Evolutionary conservation across 1,284 basidiomycete genomes (phyloP).

Genomic region (Trametes versicolor): DNA sequence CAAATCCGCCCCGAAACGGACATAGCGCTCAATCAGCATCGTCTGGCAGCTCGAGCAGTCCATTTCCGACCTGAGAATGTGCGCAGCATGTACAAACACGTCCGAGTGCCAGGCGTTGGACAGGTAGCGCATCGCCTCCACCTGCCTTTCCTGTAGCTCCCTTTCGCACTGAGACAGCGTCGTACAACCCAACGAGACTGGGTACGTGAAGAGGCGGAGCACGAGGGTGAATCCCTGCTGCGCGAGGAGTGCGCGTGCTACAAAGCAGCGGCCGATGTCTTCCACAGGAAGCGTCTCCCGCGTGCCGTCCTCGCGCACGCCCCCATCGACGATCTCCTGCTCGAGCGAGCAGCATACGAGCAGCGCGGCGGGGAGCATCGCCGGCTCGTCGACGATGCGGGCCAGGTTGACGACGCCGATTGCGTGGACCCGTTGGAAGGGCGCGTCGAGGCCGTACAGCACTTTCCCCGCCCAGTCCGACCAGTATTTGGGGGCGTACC

Average conservation of each 20-base stretch:
- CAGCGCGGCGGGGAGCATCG: background rate
- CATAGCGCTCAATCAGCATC: no score
- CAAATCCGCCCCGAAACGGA: no score
- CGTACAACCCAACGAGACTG: background rate
- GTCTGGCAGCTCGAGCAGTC: no score
- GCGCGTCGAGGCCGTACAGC: background rate
- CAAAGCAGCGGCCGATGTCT: background rate
- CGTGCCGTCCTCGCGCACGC: background rate
- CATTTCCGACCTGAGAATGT: no score
- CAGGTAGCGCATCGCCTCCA: no score
- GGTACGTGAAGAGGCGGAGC: background rate
- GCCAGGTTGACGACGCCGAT: background rate
- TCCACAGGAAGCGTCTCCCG: background rate
- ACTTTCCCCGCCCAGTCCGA: background rate
- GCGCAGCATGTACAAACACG: no score
- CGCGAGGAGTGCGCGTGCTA: background rate
- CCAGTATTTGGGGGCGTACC: background rate
- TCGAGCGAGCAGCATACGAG: background rate
- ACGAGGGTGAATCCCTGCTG: background rate
- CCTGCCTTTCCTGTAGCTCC: no score
- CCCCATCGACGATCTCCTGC: background rate
- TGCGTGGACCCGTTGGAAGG: background rate
- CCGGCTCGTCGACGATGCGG: background rate
- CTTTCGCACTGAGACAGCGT: no score
- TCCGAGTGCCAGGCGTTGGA: no score